Percentiles rank a stretch among this genome's conserved stretches.
Conservation (phyloP, 352 stramenopile genomes). For the Pythium insidiosum region DNA sequence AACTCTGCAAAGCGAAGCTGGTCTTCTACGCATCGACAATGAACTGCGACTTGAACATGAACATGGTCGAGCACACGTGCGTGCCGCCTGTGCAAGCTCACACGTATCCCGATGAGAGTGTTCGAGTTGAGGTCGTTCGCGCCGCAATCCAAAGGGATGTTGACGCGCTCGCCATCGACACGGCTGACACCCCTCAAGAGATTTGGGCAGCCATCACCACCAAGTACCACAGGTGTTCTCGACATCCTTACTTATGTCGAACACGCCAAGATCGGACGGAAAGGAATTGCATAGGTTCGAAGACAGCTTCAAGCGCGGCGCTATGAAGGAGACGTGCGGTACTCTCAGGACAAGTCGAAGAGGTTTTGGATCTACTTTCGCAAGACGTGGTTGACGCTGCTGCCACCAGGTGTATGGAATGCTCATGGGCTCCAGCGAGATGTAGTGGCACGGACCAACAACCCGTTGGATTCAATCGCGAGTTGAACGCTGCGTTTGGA, state of each 20-base stretch:
- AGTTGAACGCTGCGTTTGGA: slow-evolving; percentile 2
- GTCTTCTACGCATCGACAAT: neutral
- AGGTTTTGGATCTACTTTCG: slow-evolving; percentile 6
- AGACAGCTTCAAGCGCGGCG: neutral
- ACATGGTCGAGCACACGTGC: neutral
- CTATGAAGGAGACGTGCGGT: neutral
- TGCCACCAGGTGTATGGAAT: neutral
- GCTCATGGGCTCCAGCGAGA: neutral
- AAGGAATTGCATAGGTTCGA: slow-evolving; percentile 2
- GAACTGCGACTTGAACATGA: slow-evolving; percentile 1
- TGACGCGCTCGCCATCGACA: neutral
- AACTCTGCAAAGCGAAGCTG: neutral
- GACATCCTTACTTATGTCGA: slow-evolving; percentile 6
- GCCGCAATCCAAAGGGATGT: neutral
- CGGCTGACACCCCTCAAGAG: neutral
- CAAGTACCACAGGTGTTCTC: slow-evolving; percentile 1
- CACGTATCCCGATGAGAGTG: neutral
- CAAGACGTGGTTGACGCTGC: neutral
- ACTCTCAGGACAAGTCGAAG: neutral
- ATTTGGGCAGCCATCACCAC: slow-evolving; percentile 3
- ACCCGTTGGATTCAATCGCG: slow-evolving; percentile 8
- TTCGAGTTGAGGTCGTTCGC: neutral
- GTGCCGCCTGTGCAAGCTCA: neutral
- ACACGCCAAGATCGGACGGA: neutral
- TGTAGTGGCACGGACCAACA: slow-evolving; percentile 3